Percentiles rank a stretch among this genome's conserved stretches.
These are phyloP conservation scores for Kwoniella shandongensis DNA, from an alignment of 768 basidiomycete species.

Conservation along the genomic window DNA sequence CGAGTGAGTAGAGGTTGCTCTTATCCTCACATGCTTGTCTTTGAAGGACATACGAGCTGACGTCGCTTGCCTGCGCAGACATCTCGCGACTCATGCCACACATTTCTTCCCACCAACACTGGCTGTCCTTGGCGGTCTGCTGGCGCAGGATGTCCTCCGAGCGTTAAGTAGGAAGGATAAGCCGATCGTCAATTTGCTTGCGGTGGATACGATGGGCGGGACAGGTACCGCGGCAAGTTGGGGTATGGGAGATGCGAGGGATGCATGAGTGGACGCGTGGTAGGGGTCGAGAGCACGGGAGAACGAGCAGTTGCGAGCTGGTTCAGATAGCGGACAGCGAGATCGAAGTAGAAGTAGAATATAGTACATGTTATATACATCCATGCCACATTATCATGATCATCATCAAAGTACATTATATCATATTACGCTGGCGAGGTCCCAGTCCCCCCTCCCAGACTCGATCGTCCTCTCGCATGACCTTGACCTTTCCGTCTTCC, in stretches of 20 bases:
- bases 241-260: conserved; percentile 41
- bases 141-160: conserved; percentile 93
- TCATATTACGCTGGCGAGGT: no score
- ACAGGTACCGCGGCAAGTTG: conserved; percentile 39
- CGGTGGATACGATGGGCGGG: conserved; percentile 63
- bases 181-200: conserved; percentile 88
- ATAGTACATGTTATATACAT: neutral
- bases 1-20: conserved; percentile 62
- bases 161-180: conserved; percentile 84
- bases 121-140: conserved; percentile 89
- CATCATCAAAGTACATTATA: no score
- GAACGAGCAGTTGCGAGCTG: no score
- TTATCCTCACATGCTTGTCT: neutral
- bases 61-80: conserved; percentile 55
- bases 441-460: no score
- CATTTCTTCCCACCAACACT: conserved; percentile 91
- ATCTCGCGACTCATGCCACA: conserved; percentile 66
- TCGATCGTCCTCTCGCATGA: no score
- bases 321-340: no score
- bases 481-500: neutral
- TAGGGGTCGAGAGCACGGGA: neutral
- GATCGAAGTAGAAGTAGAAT: no score
- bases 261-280: conserved; percentile 7
- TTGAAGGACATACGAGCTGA: neutral
- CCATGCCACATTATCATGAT: neutral